Evolutionary conservation across 768 basidiomycete genomes (phyloP).

Genomic region (Pisolithus albus): DNA sequence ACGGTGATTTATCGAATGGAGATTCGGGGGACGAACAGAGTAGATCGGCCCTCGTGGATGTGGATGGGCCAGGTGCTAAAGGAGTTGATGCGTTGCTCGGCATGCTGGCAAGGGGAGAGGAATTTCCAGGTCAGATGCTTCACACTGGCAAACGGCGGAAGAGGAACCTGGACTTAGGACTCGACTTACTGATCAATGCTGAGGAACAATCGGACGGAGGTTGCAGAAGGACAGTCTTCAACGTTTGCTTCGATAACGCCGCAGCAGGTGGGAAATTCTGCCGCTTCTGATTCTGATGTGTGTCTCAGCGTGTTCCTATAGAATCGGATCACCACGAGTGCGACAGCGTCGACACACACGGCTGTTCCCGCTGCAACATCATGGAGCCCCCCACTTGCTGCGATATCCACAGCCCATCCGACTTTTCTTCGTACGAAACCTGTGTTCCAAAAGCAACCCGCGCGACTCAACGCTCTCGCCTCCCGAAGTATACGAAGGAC

Average conservation of each 20-base stretch:
- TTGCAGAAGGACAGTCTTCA: constrained; percentile 11
- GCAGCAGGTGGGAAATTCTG: constrained; percentile 10
- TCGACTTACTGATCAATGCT: constrained; percentile 27
- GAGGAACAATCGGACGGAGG: not conserved
- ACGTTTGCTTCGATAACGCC: constrained; percentile 18
- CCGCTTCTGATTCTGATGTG: not conserved
- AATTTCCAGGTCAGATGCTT: not conserved
- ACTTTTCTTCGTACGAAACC: not conserved
- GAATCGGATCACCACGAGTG: constrained; percentile 4
- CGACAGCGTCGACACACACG: not conserved
- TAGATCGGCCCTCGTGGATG: no score
- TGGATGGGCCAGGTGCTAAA: no score
- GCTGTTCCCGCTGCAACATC: constrained; percentile 15
- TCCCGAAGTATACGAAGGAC: constrained; percentile 3
- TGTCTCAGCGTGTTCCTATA: constrained; percentile 1
- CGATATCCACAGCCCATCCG: constrained; percentile 14
- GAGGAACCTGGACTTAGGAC: constrained; percentile 8
- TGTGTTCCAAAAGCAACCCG: not conserved
- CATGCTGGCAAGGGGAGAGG: not conserved
- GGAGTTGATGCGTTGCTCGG: no score
- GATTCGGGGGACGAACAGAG: no score
- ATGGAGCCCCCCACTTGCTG: constrained; percentile 15
- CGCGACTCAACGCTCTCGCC: no score
- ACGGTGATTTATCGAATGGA: no score
- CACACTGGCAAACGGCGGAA: constrained; percentile 2